Percentiles rank a stretch among this genome's conserved stretches.
Conservation (phyloP, 2,329 filamentous ascomycete genomes). For the Pestalotiopsis sp. region DNA sequence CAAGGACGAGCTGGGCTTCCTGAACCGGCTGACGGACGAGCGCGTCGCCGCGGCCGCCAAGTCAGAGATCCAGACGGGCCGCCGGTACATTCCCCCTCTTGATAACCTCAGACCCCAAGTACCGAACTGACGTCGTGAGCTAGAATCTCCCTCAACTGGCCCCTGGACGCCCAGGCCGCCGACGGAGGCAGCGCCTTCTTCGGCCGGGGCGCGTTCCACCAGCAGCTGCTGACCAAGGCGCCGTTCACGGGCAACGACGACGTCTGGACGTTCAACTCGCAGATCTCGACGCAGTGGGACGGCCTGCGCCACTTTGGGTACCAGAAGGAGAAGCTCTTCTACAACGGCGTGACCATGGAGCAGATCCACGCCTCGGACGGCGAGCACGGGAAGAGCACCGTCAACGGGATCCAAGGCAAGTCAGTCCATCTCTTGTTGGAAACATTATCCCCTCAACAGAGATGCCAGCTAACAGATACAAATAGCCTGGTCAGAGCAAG, state of each 20-base stretch:
- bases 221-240: slow-evolving; percentile 53
- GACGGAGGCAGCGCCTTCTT: slow-evolving; percentile 51
- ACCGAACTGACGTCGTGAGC: background rate
- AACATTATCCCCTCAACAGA: too few species aligned
- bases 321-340: slow-evolving; percentile 43
- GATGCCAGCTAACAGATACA: too few species aligned
- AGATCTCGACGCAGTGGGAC: slow-evolving; percentile 62
- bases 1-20: slow-evolving; percentile 59
- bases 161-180: slow-evolving; percentile 53
- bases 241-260: slow-evolving; percentile 62
- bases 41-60: slow-evolving; percentile 52
- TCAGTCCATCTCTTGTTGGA: too few species aligned
- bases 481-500: slow-evolving; percentile 49
- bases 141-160: slow-evolving; percentile 63
- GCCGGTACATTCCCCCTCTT: slow-evolving; percentile 34
- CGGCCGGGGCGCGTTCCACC: slow-evolving; percentile 55
- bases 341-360: slow-evolving; percentile 41
- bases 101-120: too few species aligned
- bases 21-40: slow-evolving; percentile 62
- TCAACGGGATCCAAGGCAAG: slow-evolving; percentile 43
- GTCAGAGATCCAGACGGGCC: slow-evolving; percentile 57
- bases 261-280: slow-evolving; percentile 60
- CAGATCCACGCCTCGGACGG: slow-evolving; percentile 37
- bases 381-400: slow-evolving; percentile 30
- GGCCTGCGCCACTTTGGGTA: slow-evolving; percentile 55